A percentile compares a stretch with the other conserved stretches of the same genome.
phyloP scores from a whole-genome alignment of 305 asterid species.

The Fraxinus velutina region DNA sequence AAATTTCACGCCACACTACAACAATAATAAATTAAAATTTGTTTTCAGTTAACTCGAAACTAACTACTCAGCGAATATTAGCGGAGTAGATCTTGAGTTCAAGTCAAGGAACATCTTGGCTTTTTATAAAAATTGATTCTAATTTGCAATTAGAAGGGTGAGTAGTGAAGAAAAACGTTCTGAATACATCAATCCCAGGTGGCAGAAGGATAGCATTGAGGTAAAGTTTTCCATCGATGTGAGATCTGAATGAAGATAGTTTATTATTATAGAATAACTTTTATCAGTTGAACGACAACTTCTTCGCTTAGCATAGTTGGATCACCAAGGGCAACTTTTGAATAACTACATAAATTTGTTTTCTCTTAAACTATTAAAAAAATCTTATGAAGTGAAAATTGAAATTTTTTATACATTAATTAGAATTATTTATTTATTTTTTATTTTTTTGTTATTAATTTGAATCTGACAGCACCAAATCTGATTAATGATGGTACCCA shows the following conservation, averaged over 20 bases:
- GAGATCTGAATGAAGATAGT: background rate
- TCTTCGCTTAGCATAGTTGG: background rate
- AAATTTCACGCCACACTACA: background rate
- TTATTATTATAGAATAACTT: too few species aligned
- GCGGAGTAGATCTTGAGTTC: background rate
- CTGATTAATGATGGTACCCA: constrained; percentile 5
- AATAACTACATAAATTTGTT: too few species aligned
- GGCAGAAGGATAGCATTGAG: too few species aligned
- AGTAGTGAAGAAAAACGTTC: background rate
- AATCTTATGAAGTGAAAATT: background rate
- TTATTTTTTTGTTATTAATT: background rate
- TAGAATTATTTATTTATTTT: too few species aligned
- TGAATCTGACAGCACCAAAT: background rate
- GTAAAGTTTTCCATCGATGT: background rate
- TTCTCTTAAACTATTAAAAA: background rate
- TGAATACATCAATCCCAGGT: too few species aligned
- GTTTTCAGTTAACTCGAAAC: background rate
- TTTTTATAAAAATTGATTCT: too few species aligned
- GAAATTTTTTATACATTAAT: background rate
- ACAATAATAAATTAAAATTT: background rate
- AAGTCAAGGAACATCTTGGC: background rate
- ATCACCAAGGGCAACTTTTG: background rate
- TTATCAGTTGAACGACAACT: background rate
- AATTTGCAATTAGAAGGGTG: background rate
- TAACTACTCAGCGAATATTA: too few species aligned